A percentile compares a stretch with the other conserved stretches of the same genome.
These are phyloP conservation scores for Yamadazyma tumulicola DNA, from an alignment of 805 yeast species.

Conservation along the genomic window DNA sequence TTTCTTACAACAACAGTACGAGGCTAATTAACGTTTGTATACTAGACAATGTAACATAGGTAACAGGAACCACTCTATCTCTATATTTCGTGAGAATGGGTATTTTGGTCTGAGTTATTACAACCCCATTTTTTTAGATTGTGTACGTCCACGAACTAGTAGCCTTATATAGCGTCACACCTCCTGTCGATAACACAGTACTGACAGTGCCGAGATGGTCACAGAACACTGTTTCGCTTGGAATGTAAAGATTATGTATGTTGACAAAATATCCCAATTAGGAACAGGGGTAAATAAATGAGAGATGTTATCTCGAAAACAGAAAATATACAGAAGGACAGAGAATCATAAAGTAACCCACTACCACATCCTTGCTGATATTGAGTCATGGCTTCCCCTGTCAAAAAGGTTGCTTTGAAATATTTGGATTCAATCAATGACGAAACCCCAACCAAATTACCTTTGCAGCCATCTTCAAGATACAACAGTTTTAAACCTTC, in stretches of 20 bases:
- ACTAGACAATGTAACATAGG: constrained; percentile 1
- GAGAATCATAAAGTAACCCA: neutral
- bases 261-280: constrained; percentile 3
- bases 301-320: too few species aligned
- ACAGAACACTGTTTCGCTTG: too few species aligned
- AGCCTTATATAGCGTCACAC: too few species aligned
- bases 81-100: too few species aligned
- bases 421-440: constrained; percentile 31
- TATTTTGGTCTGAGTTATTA: too few species aligned
- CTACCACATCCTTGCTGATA: too few species aligned
- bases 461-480: constrained; percentile 28
- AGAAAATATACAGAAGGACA: neutral
- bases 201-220: too few species aligned
- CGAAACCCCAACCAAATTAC: constrained; percentile 23
- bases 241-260: too few species aligned
- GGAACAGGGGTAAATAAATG: constrained; percentile 6
- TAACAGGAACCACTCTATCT: neutral
- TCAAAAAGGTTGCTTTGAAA: constrained; percentile 29
- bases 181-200: too few species aligned
- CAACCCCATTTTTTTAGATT: too few species aligned
- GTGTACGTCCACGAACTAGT: too few species aligned
- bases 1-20: constrained; percentile 6
- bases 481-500: constrained; percentile 18
- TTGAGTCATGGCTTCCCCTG: constrained; percentile 18
- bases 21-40: neutral